Evolutionary conservation across 2,329 filamentous ascomycete species (phyloP).

Genomic region (Fusarium acutatum): DNA sequence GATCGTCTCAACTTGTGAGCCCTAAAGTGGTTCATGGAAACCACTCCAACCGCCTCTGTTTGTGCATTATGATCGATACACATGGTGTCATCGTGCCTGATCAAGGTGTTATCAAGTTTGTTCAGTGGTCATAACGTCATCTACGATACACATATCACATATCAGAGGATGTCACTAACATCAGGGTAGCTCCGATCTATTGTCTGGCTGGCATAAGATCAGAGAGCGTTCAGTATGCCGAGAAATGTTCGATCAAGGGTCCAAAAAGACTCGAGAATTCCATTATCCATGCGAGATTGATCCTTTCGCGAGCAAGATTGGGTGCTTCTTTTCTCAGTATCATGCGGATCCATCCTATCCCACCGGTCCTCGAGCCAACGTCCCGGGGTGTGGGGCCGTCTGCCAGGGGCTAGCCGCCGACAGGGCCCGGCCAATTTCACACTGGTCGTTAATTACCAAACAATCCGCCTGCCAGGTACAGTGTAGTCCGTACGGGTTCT

Average conservation of each 20-base stretch:
- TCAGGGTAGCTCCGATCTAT: slow-evolving; percentile 10
- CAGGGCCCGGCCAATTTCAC: slow-evolving; percentile 20
- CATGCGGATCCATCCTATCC: background rate
- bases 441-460: slow-evolving; percentile 23
- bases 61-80: background rate
- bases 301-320: slow-evolving; percentile 11
- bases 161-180: background rate
- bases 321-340: slow-evolving; percentile 21
- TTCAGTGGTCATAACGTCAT: slow-evolving; percentile 1
- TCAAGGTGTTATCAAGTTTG: slow-evolving; percentile 8
- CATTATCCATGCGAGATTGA: slow-evolving; percentile 14
- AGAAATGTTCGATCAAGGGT: slow-evolving; percentile 13
- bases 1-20: slow-evolving; percentile 7
- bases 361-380: slow-evolving; percentile 34
- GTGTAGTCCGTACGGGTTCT: background rate
- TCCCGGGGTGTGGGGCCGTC: slow-evolving; percentile 41
- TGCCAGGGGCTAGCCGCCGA: slow-evolving; percentile 31
- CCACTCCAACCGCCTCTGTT: background rate
- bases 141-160: background rate
- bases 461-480: slow-evolving; percentile 11
- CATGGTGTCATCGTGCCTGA: slow-evolving; percentile 16
- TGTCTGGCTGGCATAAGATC: slow-evolving; percentile 12
- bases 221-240: background rate
- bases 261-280: slow-evolving; percentile 10
- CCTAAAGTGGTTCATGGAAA: slow-evolving; percentile 12